phyloP scores from a whole-genome alignment of 176 grass and related monocot genomes.

The Dendrocalamus sinicus region DNA sequence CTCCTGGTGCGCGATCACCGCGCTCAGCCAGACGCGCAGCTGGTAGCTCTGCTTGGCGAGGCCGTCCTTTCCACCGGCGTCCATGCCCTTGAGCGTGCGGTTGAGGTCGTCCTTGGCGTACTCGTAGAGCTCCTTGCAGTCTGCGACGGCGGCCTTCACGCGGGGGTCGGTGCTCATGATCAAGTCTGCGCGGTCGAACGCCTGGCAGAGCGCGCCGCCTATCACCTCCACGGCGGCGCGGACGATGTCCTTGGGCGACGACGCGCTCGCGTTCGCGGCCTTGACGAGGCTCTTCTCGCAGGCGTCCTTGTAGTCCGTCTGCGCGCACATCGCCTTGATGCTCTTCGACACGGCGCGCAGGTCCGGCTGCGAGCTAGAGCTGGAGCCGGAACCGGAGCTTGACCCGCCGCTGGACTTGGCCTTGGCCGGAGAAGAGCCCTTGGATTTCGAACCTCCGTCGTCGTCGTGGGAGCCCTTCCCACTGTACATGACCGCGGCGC shows the following conservation, averaged over 20 bases:
- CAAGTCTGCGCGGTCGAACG: conserved; percentile 40
- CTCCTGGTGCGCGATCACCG: conserved; percentile 70
- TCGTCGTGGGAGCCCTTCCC: conserved; percentile 33
- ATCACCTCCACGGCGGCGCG: conserved; percentile 58
- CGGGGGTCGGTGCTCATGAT: conserved; percentile 45
- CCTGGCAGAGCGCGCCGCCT: conserved; percentile 41
- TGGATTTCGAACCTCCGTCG: neutral
- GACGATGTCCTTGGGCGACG: conserved; percentile 66
- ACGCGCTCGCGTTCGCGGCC: conserved; percentile 44
- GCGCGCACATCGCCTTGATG: conserved; percentile 56
- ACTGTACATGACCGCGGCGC: conserved; percentile 41
- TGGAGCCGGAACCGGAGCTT: neutral
- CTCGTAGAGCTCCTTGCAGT: conserved; percentile 67
- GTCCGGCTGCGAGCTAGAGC: neutral
- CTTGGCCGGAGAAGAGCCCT: conserved; percentile 19
- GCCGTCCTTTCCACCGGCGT: conserved; percentile 30
- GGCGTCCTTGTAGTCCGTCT: conserved; percentile 56
- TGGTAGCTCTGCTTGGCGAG: conserved; percentile 40
- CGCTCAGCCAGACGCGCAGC: conserved; percentile 73
- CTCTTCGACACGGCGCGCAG: conserved; percentile 43
- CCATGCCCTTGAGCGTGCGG: conserved; percentile 51
- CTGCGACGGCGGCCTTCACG: conserved; percentile 60
- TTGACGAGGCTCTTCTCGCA: conserved; percentile 70
- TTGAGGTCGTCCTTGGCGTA: conserved; percentile 50
- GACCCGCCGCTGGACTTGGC: conserved; percentile 7